Conservation (phyloP, 1,284 basidiomycete genomes). For the Cerioporus squamosus region DNA sequence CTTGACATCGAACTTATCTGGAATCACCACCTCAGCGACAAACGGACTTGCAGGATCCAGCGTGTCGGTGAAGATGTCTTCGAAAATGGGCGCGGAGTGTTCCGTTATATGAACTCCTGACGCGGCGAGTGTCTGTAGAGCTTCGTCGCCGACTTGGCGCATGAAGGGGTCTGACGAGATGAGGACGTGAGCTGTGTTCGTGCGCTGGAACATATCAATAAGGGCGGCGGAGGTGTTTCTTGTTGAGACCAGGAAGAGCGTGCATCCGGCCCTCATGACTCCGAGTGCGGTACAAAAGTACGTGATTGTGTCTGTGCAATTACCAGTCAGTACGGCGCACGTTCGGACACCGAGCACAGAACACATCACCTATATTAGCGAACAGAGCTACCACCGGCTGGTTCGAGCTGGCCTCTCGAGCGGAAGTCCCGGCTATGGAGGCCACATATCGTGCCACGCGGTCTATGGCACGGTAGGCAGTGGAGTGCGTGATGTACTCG, state of each 20-base stretch:
- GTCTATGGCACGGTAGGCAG: slow-evolving; percentile 15
- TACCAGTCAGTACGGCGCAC: too few relatives aligned
- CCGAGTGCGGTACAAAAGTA: slow-evolving; percentile 35
- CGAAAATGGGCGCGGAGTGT: slow-evolving; percentile 20
- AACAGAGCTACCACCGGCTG: slow-evolving; percentile 24
- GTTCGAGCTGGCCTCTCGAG: not conserved
- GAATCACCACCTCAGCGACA: slow-evolving; percentile 10
- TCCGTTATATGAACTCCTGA: not conserved
- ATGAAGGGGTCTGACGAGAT: slow-evolving; percentile 29
- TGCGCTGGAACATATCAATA: slow-evolving; percentile 39
- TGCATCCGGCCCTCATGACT: slow-evolving; percentile 34
- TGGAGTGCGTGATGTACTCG: slow-evolving; percentile 18
- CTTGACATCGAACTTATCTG: slow-evolving; percentile 4
- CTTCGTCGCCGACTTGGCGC: slow-evolving; percentile 7
- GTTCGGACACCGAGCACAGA: too few relatives aligned
- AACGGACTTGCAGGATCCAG: not conserved
- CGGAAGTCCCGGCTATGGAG: not conserved
- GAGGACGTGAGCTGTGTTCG: slow-evolving; percentile 31
- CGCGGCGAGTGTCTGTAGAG: slow-evolving; percentile 1
- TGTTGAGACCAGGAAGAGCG: slow-evolving; percentile 42
- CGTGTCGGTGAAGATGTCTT: slow-evolving; percentile 16
- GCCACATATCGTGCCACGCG: slow-evolving; percentile 21
- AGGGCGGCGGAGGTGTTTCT: slow-evolving; percentile 42
- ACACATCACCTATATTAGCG: slow-evolving; percentile 4
- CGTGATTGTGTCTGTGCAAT: slow-evolving; percentile 36